phyloP scores from a whole-genome alignment of 2,329 filamentous ascomycete species.

The Talaromyces sp. region DNA sequence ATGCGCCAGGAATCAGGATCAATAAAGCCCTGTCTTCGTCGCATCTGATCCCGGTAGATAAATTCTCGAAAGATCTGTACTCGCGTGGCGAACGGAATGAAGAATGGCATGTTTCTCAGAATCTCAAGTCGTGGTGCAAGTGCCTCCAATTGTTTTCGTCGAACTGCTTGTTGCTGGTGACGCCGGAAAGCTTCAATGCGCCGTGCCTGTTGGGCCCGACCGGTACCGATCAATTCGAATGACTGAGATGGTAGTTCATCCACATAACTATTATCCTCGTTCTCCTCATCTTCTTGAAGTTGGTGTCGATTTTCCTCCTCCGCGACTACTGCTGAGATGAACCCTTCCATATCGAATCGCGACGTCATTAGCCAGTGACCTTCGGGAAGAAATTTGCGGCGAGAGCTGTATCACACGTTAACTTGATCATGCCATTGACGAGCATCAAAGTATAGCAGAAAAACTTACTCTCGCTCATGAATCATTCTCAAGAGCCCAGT shows the following conservation, averaged over 20 bases:
- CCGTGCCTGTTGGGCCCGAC: conserved; percentile 61
- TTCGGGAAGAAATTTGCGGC: conserved; percentile 76
- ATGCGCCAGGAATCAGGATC: conserved; percentile 75
- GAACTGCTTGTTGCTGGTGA: conserved; percentile 63
- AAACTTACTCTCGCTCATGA: conserved; percentile 73
- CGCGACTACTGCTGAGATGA: conserved; percentile 78
- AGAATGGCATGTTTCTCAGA: conserved; percentile 92
- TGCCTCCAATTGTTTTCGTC: conserved; percentile 69
- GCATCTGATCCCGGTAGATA: conserved; percentile 75
- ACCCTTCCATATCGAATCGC: conserved; percentile 80
- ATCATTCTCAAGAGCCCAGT: conserved; percentile 80
- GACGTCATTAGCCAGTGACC: conserved; percentile 94
- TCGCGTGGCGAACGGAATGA: conserved; percentile 86
- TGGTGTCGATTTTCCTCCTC: conserved; percentile 78
- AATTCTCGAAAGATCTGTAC: conserved; percentile 94
- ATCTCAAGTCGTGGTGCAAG: conserved; percentile 86
- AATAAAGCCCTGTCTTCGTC: conserved; percentile 63
- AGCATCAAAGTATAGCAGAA: neutral
- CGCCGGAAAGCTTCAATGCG: conserved; percentile 60
- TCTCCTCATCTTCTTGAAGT: conserved; percentile 62
- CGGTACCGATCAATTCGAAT: conserved; percentile 52
- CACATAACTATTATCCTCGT: conserved; percentile 46
- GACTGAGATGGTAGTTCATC: conserved; percentile 35
- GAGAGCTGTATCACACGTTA: conserved; percentile 51
- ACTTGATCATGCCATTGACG: neutral